Conservation (phyloP, 768 basidiomycete species). For the Naganishia onofrii region DNA sequence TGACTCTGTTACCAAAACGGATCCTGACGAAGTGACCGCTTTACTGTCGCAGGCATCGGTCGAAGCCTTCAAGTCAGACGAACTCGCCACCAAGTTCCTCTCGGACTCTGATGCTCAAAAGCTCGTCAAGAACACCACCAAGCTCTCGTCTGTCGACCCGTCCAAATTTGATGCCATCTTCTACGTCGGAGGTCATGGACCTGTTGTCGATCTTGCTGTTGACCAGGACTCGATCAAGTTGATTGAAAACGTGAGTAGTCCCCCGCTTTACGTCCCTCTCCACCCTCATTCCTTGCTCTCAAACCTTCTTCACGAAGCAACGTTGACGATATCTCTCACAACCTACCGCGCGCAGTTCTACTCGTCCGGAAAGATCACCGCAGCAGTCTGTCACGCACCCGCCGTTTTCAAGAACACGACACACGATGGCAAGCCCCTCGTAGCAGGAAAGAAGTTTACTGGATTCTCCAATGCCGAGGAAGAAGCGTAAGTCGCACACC, state of each 20-base stretch:
- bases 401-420: conserved; percentile 59
- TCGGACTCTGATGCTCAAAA: conserved; percentile 59
- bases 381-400: conserved; percentile 79
- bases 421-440: conserved; percentile 63
- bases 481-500: conserved; percentile 37
- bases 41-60: conserved; percentile 31
- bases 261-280: not conserved
- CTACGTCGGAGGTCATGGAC: conserved; percentile 77
- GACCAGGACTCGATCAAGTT: conserved; percentile 63
- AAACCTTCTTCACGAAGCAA: not conserved
- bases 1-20: not conserved
- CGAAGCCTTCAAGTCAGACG: conserved; percentile 61
- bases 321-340: not conserved
- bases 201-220: conserved; percentile 66
- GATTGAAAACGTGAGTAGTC: conserved; percentile 58
- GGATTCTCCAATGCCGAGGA: conserved; percentile 75
- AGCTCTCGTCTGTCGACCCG: conserved; percentile 61
- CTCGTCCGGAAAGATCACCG: conserved; percentile 63
- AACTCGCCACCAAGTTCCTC: conserved; percentile 61
- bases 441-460: conserved; percentile 61
- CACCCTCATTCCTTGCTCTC: not conserved
- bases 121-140: conserved; percentile 62
- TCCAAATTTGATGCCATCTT: conserved; percentile 71
- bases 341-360: conserved; percentile 63
- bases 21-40: not conserved